These are phyloP conservation scores for Tolypocladium album DNA, from an alignment of 2,329 filamentous ascomycete genomes.

Conservation along the genomic window DNA sequence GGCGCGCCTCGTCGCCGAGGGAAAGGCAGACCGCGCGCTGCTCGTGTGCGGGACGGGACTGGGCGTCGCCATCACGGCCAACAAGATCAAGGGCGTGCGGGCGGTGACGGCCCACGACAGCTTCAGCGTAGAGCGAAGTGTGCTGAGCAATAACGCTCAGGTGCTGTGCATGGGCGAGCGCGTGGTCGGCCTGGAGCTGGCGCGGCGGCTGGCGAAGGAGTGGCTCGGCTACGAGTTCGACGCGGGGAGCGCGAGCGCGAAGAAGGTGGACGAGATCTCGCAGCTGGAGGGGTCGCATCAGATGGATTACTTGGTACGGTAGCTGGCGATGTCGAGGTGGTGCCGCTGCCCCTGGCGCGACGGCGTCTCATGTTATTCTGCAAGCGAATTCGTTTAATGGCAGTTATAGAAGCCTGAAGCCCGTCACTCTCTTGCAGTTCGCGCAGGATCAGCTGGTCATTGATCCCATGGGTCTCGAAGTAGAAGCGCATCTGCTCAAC, in stretches of 20 bases:
- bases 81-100: conserved; percentile 74
- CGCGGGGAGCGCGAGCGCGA: conserved; percentile 33
- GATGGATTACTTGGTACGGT: background rate
- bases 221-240: conserved; percentile 83
- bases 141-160: conserved; percentile 79
- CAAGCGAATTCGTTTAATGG: background rate
- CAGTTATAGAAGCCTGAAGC: background rate
- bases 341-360: background rate
- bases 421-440: background rate
- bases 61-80: conserved; percentile 79
- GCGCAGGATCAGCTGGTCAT: background rate
- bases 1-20: conserved; percentile 49
- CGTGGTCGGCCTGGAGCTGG: conserved; percentile 72
- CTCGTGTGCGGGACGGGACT: conserved; percentile 80
- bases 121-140: conserved; percentile 70
- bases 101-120: conserved; percentile 86
- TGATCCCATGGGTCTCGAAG: background rate
- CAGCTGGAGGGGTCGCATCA: conserved; percentile 20
- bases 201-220: conserved; percentile 65
- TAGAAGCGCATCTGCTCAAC: background rate
- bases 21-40: conserved; percentile 65
- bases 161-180: conserved; percentile 80
- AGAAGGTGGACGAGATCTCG: conserved; percentile 32
- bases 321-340: background rate
- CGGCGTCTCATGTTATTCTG: background rate